Evolutionary conservation across 2,329 filamentous ascomycete species (phyloP).

Genomic region (Ophiostoma novo-ulmi): DNA sequence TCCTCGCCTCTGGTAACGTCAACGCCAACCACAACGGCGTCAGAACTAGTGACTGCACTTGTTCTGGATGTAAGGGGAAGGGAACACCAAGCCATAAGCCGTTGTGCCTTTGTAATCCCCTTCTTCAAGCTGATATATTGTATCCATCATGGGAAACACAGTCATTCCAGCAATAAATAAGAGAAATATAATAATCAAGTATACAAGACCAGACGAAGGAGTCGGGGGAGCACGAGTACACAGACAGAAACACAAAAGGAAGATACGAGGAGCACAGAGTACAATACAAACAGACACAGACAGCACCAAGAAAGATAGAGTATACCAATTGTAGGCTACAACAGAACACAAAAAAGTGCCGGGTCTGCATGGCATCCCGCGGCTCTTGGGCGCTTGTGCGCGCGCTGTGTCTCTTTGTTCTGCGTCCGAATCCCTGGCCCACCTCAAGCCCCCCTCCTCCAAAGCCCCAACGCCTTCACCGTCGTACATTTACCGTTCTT

Average conservation of each 20-base stretch:
- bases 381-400: background rate
- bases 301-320: background rate
- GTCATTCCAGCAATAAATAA: background rate
- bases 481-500: background rate
- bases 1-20: background rate
- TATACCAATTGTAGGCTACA: background rate
- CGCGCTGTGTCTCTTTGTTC: background rate
- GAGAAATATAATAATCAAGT: background rate
- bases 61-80: background rate
- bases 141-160: background rate
- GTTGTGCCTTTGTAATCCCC: background rate
- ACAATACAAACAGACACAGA: background rate
- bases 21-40: conserved; percentile 3
- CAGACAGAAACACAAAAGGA: conserved; percentile 3
- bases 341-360: background rate
- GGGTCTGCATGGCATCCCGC: conserved; percentile 5
- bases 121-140: background rate
- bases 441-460: no score
- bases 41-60: background rate
- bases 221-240: conserved; percentile 8
- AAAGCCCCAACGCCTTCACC: background rate
- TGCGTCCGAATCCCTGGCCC: background rate
- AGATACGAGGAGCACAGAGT: background rate
- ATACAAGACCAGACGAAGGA: background rate
- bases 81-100: background rate